phyloP scores from a whole-genome alignment of 441 rosid species.

The Adansonia rubrostipa region DNA sequence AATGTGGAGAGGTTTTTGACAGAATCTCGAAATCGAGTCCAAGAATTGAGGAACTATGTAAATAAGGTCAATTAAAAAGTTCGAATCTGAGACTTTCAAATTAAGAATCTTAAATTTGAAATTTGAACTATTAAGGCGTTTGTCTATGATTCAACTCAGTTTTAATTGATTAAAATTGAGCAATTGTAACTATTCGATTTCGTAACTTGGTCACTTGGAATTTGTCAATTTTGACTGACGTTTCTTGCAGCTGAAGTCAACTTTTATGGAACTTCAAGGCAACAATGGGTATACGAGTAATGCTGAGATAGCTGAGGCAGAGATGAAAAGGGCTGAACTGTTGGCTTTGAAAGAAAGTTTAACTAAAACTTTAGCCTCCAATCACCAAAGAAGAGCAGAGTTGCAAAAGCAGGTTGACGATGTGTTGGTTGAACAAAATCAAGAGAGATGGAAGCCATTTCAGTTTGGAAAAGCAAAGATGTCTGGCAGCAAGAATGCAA shows the following conservation, averaged over 20 bases:
- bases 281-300: conserved; percentile 34
- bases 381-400: conserved; percentile 38
- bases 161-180: neutral
- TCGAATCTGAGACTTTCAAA: neutral
- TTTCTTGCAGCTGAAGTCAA: conserved; percentile 41
- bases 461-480: conserved; percentile 12
- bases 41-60: conserved; percentile 41
- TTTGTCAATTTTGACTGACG: neutral
- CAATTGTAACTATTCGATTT: neutral
- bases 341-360: conserved; percentile 38
- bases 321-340: conserved; percentile 45
- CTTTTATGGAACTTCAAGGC: conserved; percentile 45
- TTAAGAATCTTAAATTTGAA: neutral
- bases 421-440: conserved; percentile 22
- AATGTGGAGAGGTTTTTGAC: conserved; percentile 40
- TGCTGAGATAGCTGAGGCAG: conserved; percentile 49
- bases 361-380: conserved; percentile 36
- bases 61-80: conserved; percentile 43
- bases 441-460: conserved; percentile 16
- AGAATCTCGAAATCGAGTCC: conserved; percentile 40
- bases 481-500: neutral
- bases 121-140: neutral
- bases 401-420: conserved; percentile 42
- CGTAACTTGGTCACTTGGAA: neutral
- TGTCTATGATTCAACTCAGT: neutral